A percentile compares a stretch with the other conserved stretches of the same genome.
Conservation (phyloP, 306 rosid genomes). For the Dalbergia oliveri region DNA sequence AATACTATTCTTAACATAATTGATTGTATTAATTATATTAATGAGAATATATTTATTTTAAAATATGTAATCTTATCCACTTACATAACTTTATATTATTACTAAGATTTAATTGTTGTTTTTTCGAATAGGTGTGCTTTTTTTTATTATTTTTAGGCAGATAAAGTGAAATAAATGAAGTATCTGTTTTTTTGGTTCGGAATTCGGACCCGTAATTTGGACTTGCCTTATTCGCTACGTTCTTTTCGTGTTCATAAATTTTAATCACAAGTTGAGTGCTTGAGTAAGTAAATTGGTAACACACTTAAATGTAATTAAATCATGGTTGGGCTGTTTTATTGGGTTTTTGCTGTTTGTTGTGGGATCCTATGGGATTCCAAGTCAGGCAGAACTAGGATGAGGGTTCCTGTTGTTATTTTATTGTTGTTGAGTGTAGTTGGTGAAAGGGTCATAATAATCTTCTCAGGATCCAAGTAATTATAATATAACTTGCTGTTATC, state of each 20-base stretch:
- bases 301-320: neutral
- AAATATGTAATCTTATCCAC: no score
- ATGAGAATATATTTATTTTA: no score
- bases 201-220: neutral
- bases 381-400: neutral
- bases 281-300: neutral
- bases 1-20: no score
- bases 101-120: no score
- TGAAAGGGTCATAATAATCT: neutral
- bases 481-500: no score
- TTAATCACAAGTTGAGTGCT: neutral
- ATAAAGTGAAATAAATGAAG: no score
- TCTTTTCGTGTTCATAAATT: neutral
- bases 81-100: no score
- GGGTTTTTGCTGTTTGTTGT: neutral
- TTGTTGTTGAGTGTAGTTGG: neutral
- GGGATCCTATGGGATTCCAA: neutral
- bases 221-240: neutral
- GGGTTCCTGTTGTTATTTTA: constrained; percentile 5
- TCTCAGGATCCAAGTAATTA: neutral
- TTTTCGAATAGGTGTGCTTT: no score
- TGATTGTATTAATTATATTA: no score
- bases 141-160: no score
- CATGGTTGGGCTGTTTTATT: neutral
- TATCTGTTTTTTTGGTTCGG: neutral